A percentile compares a stretch with the other conserved stretches of the same genome.
These are phyloP conservation scores for Arxiozyma telluris DNA, from an alignment of 1,139 yeast species.

Conservation along the genomic window DNA sequence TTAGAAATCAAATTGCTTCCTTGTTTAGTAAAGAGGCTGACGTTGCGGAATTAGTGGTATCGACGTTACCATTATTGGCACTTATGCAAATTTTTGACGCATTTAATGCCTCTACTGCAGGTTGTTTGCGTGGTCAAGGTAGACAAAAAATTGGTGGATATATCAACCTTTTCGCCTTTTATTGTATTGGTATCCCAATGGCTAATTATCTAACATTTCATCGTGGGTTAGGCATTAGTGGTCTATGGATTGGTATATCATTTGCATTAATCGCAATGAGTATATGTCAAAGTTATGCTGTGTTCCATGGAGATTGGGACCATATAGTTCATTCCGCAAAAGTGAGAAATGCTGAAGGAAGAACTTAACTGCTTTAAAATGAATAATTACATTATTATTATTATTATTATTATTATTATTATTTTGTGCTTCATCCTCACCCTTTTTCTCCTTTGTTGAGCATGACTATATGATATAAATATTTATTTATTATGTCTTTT, in stretches of 20 bases:
- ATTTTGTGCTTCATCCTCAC: not conserved
- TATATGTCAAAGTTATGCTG: slow-evolving; percentile 42
- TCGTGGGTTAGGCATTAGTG: slow-evolving; percentile 50
- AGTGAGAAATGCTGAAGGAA: slow-evolving; percentile 45
- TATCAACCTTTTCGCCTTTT: slow-evolving; percentile 69
- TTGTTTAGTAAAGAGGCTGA: slow-evolving; percentile 64
- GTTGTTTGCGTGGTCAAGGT: slow-evolving; percentile 80
- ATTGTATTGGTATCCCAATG: slow-evolving; percentile 62
- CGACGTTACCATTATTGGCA: slow-evolving; percentile 61
- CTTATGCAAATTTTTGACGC: slow-evolving; percentile 74
- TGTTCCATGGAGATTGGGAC: slow-evolving; percentile 33
- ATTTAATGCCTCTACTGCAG: slow-evolving; percentile 71
- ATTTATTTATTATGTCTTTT: too few species aligned
- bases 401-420: not conserved
- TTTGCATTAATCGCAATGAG: slow-evolving; percentile 65
- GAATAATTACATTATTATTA: not conserved
- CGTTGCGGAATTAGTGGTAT: slow-evolving; percentile 42
- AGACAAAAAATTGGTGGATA: slow-evolving; percentile 76
- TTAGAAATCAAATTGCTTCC: slow-evolving; percentile 49
- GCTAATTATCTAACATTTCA: slow-evolving; percentile 56
- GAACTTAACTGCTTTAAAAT: slow-evolving; percentile 7
- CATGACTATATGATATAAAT: not conserved
- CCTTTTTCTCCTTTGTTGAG: not conserved
- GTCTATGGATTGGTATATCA: slow-evolving; percentile 81
- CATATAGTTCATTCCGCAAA: slow-evolving; percentile 31